Percentiles rank a stretch among this genome's conserved stretches.
Evolutionary conservation across 352 stramenopile genomes (phyloP).

Genomic region (Phytophthora hibernalis): DNA sequence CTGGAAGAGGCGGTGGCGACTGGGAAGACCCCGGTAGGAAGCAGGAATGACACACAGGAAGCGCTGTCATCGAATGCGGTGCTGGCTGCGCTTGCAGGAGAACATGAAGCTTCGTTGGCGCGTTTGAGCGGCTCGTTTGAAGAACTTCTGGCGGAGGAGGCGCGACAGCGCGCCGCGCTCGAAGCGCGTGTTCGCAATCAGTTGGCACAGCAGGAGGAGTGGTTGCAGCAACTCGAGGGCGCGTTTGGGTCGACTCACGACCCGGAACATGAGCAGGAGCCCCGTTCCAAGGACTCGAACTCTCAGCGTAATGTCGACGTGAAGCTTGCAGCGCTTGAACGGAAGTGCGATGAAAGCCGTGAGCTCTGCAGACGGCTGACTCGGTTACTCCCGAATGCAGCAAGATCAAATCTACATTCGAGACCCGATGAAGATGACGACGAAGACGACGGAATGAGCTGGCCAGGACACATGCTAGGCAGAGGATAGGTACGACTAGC

Average conservation of each 20-base stretch:
- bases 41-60: constrained; percentile 4
- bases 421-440: constrained; percentile 16
- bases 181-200: constrained; percentile 68
- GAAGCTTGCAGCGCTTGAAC: constrained; percentile 34
- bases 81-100: constrained; percentile 62
- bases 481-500: constrained; percentile 32
- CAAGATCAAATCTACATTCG: constrained; percentile 4
- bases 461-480: constrained; percentile 40
- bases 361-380: constrained; percentile 25
- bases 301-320: constrained; percentile 12
- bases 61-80: constrained; percentile 57
- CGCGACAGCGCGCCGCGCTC: constrained; percentile 62
- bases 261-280: constrained; percentile 31
- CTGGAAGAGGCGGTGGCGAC: constrained; percentile 8
- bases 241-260: constrained; percentile 67
- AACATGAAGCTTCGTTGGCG: constrained; percentile 76
- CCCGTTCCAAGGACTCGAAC: constrained; percentile 9
- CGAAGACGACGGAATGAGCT: constrained; percentile 28
- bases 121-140: constrained; percentile 77
- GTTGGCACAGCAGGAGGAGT: constrained; percentile 76
- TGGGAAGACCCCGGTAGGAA: constrained; percentile 1
- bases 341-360: constrained; percentile 39
- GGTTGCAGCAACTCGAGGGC: constrained; percentile 81
- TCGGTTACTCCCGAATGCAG: constrained; percentile 24
- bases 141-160: constrained; percentile 62